Evolutionary conservation across 202 grass and related monocot species (phyloP).

Genomic region (Sporobolus alterniflorus): DNA sequence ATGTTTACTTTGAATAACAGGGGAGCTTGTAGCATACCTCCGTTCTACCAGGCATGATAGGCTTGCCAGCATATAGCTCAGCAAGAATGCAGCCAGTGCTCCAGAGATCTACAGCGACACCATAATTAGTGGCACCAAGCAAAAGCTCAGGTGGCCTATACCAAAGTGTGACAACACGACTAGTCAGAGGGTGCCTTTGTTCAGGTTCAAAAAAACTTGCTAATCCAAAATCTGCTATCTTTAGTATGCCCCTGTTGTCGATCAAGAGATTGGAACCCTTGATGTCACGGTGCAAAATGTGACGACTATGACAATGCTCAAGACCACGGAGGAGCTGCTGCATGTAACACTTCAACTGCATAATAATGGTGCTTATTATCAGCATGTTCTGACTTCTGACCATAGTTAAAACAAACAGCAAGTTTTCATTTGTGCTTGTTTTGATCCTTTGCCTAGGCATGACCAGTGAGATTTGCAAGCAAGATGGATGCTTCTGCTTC

Average conservation of each 20-base stretch:
- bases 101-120: constrained; percentile 96
- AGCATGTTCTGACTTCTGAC: constrained; percentile 6
- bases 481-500: background rate
- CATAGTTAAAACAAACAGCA: constrained; percentile 1
- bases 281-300: constrained; percentile 95
- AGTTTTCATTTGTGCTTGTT: background rate
- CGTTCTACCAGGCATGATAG: constrained; percentile 99
- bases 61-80: constrained; percentile 97
- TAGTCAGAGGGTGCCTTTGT: constrained; percentile 88
- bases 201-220: constrained; percentile 97
- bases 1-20: constrained; percentile 8
- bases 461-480: background rate
- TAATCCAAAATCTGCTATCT: constrained; percentile 99
- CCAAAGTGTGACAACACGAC: constrained; percentile 99
- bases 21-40: constrained; percentile 60
- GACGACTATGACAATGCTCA: constrained; percentile 94
- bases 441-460: background rate
- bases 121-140: constrained; percentile 96
- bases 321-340: constrained; percentile 93
- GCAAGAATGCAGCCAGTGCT: constrained; percentile 99
- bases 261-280: constrained; percentile 99
- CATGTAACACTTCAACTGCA: constrained; percentile 99
- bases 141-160: constrained; percentile 97
- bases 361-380: background rate
- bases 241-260: constrained; percentile 88